Base-by-base conservation (phyloP, 306 rosid species). In the Ormosia emarginata region DNA sequence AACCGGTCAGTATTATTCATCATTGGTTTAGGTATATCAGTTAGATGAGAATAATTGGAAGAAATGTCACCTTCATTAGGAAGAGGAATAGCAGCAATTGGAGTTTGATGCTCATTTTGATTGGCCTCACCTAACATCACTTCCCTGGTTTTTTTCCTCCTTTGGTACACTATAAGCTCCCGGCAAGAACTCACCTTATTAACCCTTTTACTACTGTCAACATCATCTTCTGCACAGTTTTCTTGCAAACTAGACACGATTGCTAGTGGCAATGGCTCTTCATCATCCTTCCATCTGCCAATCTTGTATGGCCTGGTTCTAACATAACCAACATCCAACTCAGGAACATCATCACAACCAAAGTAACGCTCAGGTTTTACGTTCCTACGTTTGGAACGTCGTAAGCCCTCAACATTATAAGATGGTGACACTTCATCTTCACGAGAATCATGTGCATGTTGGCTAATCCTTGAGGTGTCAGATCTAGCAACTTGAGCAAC, bases 311-410 rank as follows among this genome's bases (percentile, higher is more conserved):
- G 90, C 85, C 87, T 79, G 68, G 79, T 83, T 75, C 93, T 85
- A 47, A 88, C 73, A 76, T 37, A 77, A 64, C 97, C 98, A 85
- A 90, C 83, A 71, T 88, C 91, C 17, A 85, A 70, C 85, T 86
- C 87, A 14, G 87, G 52, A 15, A 75, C 81, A 71, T 53, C 74
- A 71, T 86, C 86, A 59, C 87, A 90, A 33, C 93, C 99, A 77
- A 90, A 78, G 85, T 91, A 95, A n/a, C 99, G 95, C 57, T 91
- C 98, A 7, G 99, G 99, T 58, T 91, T 94, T 5, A 93, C 71
- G 67, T 89, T 86, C 36, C 95, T 84, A 24, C 99, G 97, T 74
- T 95, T 91, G 75, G 99, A 95, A 50, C 99, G 99, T 11, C 99
- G 79, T 76, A 95, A 79, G 55, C 85, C 92, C 24, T 75, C 77